Base-by-base conservation (phyloP, 306 rosid species). In the Potentilla sterilis region DNA sequence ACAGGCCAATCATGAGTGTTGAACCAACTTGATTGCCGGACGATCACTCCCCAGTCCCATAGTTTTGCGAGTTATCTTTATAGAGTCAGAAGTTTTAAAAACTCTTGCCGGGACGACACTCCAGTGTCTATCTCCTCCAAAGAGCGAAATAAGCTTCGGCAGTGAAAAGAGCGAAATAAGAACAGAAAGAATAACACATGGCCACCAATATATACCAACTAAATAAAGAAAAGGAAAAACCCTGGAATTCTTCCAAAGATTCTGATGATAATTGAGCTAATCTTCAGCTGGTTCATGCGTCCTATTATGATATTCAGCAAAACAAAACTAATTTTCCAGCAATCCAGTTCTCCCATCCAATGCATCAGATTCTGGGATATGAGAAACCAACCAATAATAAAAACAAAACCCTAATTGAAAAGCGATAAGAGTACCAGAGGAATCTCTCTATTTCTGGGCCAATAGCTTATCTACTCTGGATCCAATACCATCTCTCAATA, bases 401-500 rank as follows among this genome's bases (percentile, higher is more conserved):
- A 62, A 58, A 75, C 18, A 22, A 69, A 55, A 67, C 48, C 16
- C 6, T 28, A 57, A 67, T 15, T n/a, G 76, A 48, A 79, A 65
- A 64, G 59, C 22, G 19, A 61, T 71, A 38, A 69, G 63, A 63
- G 28, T 28, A 8, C 83, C 61, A 49, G 77, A 21, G 79, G 89
- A 84, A 86, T 86, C 92, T 86, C 84, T 86, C 87, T 59, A 38
- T 58, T 37, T 70, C 78, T 49, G 75, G 46, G 69, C 75, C 70
- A 73, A 66, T 76, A 74, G 75, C 86, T 84, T 84, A 86, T 86
- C 92, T 76, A 72, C 83, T 81, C 85, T 83, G 84, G 86, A 87
- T 83, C 93, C 92, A 86, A 89, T 82, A 86, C 90, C 58, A 74
- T 81, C 32, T 83, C 78, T 55, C 75, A 77, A 75, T 90, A 78